These are phyloP conservation scores for Talaromyces trachyspermus DNA, from an alignment of 495 filamentous ascomycete species.

Conservation along the genomic window DNA sequence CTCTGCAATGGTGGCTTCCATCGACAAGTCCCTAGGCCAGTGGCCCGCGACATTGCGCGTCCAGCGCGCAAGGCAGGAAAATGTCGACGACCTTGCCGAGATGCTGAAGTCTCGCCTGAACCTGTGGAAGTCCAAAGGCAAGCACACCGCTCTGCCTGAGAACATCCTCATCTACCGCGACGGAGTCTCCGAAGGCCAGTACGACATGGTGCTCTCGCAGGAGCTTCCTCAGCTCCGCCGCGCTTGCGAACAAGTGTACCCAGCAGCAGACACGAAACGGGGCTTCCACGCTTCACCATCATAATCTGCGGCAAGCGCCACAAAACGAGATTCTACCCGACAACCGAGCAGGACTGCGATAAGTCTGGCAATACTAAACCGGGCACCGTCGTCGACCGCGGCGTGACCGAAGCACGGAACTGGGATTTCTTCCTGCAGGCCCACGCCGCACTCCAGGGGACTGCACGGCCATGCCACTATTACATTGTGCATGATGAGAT, in stretches of 20 bases:
- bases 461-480: slow-evolving; percentile 68
- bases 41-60: slow-evolving; percentile 59
- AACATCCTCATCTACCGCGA: slow-evolving; percentile 80
- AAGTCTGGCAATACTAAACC: slow-evolving; percentile 52
- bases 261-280: slow-evolving; percentile 19
- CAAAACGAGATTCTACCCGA: slow-evolving; percentile 75
- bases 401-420: slow-evolving; percentile 57
- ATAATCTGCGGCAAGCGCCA: slow-evolving; percentile 73
- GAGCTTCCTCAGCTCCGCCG: slow-evolving; percentile 46
- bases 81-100: slow-evolving; percentile 42
- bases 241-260: slow-evolving; percentile 49
- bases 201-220: slow-evolving; percentile 40
- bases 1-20: slow-evolving; percentile 66
- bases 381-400: slow-evolving; percentile 77
- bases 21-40: slow-evolving; percentile 54
- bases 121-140: slow-evolving; percentile 38
- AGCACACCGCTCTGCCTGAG: slow-evolving; percentile 49
- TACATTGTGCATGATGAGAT: slow-evolving; percentile 65
- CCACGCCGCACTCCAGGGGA: slow-evolving; percentile 73
- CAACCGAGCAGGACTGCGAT: slow-evolving; percentile 41
- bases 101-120: slow-evolving; percentile 52
- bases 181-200: slow-evolving; percentile 80
- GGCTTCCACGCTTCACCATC: slow-evolving; percentile 39
- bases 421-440: slow-evolving; percentile 82
- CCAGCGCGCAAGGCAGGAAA: slow-evolving; percentile 52